Conservation (phyloP, 208 protist genomes). For the Phytomonas francai region DNA sequence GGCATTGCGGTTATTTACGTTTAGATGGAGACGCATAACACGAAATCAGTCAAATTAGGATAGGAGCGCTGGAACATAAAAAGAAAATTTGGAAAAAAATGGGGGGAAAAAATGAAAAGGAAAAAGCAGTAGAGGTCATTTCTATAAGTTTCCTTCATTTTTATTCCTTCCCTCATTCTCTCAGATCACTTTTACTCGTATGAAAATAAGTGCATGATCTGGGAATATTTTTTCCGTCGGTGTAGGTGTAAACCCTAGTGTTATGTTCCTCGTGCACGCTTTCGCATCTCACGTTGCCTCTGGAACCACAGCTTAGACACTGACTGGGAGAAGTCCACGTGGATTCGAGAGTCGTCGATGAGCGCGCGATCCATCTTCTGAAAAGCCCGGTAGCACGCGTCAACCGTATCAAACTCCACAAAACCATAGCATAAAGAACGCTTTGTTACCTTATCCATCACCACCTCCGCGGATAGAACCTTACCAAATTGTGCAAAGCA, state of each 20-base stretch:
- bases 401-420: constrained; percentile 94
- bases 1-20: neutral
- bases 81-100: constrained; percentile 2
- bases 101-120: constrained; percentile 3
- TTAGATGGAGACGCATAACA: neutral
- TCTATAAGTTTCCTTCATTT: neutral
- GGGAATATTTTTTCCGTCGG: neutral
- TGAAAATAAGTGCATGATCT: constrained; percentile 6
- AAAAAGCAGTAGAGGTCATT: neutral
- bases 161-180: neutral
- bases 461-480: constrained; percentile 80
- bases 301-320: constrained; percentile 87
- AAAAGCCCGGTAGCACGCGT: constrained; percentile 88
- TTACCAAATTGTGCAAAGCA: constrained; percentile 96
- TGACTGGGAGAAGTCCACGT: constrained; percentile 97
- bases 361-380: constrained; percentile 97
- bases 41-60: too few species aligned
- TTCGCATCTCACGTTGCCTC: constrained; percentile 43
- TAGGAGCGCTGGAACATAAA: neutral
- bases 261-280: constrained; percentile 18
- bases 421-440: constrained; percentile 96
- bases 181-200: constrained; percentile 2
- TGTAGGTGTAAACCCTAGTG: too few species aligned
- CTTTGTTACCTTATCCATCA: constrained; percentile 54
- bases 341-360: constrained; percentile 97